phyloP scores from a whole-genome alignment of 2,329 filamentous ascomycete genomes.

The Neofusicoccum ribis region DNA sequence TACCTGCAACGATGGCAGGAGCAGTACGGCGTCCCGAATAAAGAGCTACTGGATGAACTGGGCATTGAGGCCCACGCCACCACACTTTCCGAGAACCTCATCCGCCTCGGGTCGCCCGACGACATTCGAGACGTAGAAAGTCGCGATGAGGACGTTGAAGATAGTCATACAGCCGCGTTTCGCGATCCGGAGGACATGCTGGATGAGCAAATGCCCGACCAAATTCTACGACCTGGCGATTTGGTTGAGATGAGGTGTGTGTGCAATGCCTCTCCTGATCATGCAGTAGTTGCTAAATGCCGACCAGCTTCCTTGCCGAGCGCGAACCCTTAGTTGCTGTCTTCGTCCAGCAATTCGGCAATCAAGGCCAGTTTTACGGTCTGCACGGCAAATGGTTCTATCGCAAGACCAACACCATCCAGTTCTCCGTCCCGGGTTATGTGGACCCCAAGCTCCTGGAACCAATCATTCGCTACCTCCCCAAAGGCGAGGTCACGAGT shows the following conservation, averaged over 20 bases:
- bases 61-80: slow-evolving; percentile 17
- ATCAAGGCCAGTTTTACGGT: slow-evolving; percentile 50
- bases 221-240: slow-evolving; percentile 47
- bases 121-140: not conserved
- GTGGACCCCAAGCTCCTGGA: slow-evolving; percentile 47
- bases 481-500: slow-evolving; percentile 39
- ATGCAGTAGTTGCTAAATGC: not conserved
- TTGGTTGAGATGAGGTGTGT: slow-evolving; percentile 48
- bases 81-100: slow-evolving; percentile 22
- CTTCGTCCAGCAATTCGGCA: slow-evolving; percentile 46
- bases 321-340: slow-evolving; percentile 49
- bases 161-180: not conserved
- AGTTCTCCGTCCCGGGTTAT: slow-evolving; percentile 53
- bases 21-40: slow-evolving; percentile 36
- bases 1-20: slow-evolving; percentile 46
- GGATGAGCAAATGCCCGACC: slow-evolving; percentile 36
- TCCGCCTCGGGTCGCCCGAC: not conserved
- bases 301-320: slow-evolving; percentile 20
- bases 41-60: slow-evolving; percentile 33
- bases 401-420: slow-evolving; percentile 38
- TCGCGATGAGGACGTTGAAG: not conserved
- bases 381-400: slow-evolving; percentile 53
- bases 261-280: not conserved
- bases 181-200: slow-evolving; percentile 27
- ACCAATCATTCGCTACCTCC: slow-evolving; percentile 54